Percentiles rank a stretch among this genome's conserved stretches.
Evolutionary conservation across 768 basidiomycete species (phyloP).

Genomic region (Paxillus ammoniavirescens): DNA sequence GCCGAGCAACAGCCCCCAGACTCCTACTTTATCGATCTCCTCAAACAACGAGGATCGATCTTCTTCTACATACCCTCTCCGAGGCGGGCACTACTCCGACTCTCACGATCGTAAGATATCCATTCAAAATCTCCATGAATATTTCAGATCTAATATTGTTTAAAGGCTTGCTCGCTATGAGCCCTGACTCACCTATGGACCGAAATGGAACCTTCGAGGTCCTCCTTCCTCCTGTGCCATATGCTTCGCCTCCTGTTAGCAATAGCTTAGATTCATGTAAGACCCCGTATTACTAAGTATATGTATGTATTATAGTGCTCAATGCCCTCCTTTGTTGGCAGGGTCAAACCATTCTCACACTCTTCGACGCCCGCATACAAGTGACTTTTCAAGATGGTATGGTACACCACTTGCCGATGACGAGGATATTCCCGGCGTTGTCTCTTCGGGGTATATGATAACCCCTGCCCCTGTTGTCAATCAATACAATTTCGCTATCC

Average conservation of each 20-base stretch:
- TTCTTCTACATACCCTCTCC: slow-evolving; percentile 31
- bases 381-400: slow-evolving; percentile 26
- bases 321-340: slow-evolving; percentile 57
- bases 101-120: slow-evolving; percentile 26
- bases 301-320: slow-evolving; percentile 66
- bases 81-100: slow-evolving; percentile 26
- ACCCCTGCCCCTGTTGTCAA: slow-evolving; percentile 1
- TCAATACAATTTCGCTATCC: slow-evolving; percentile 12
- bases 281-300: slow-evolving; percentile 68
- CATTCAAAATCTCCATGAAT: background rate
- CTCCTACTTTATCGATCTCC: slow-evolving; percentile 45
- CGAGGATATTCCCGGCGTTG: slow-evolving; percentile 12
- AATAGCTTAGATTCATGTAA: slow-evolving; percentile 72
- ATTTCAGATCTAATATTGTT: background rate
- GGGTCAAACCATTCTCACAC: slow-evolving; percentile 34
- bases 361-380: slow-evolving; percentile 29
- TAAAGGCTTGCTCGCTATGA: slow-evolving; percentile 29
- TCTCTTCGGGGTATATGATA: slow-evolving; percentile 24
- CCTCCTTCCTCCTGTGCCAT: slow-evolving; percentile 29
- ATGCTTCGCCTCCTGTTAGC: slow-evolving; percentile 36
- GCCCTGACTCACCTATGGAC: slow-evolving; percentile 33
- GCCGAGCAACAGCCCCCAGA: slow-evolving; percentile 42
- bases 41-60: slow-evolving; percentile 40
- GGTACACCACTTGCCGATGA: slow-evolving; percentile 7
- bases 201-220: slow-evolving; percentile 29